Evolutionary conservation across 129 eudicot species (phyloP), one percentile per base, ranked within the genome.

Genomic region (Lactuca sativa): DNA sequence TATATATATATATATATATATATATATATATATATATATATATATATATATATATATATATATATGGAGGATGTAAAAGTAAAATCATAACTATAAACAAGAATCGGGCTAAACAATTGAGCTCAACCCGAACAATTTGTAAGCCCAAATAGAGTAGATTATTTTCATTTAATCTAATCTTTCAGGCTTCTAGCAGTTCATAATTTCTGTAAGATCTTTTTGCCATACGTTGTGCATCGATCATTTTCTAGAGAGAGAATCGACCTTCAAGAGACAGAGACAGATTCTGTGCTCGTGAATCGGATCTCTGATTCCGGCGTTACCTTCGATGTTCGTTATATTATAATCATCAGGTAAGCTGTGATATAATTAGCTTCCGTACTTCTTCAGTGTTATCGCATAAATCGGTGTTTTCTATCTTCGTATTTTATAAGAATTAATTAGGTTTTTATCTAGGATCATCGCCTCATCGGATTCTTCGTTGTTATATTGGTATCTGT

Each of bases 271-370:
- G 56, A 51, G 18, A 51, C 13, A 53, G 30, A 4, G 30, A 14
- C 58, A n/a, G 30, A 53, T 53, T 53, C 30, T 53, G 30, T 53
- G 18, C 10, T 53, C 30, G 21, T 53, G 58, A 53, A 53, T 53
- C 58, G 30, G 58, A 53, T 53, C 58, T 53, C 58, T 53, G 9
- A n/a, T 53, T 53, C 58, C 58, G 58, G 21, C 58, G 9, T 25
- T 15, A 8, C 58, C 18, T 14, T 53, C 58, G 58, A 53, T 53
- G 58, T 53, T 53, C 25, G 15, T 53, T 31, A 9, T 53, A 53
- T 53, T 6, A 53, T n/a, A 53, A 53, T 53, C 30, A 53, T 53
- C 58, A 53, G 21, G 58, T 53, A 16, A 53, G 7, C 5, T 53
- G 5, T 16, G 18, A n/a, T 53, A n/a, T 15, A 53, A 53, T 53